Percentiles rank a stretch among this genome's conserved stretches.
Evolutionary conservation across 306 rosid genomes (phyloP).

Genomic region (Vigna angularis): DNA sequence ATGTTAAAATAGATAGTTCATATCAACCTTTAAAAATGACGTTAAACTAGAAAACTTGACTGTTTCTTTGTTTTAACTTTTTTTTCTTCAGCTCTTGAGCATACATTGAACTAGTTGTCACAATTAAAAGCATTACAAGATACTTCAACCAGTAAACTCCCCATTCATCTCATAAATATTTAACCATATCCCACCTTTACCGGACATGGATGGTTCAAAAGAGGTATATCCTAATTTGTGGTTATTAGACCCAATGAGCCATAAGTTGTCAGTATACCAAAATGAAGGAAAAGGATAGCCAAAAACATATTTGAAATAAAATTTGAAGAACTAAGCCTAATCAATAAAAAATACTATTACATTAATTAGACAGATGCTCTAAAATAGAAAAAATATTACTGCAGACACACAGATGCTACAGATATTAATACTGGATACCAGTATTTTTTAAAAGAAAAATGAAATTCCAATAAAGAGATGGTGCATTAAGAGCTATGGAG

Average conservation of each 20-base stretch:
- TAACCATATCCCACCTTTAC: background rate
- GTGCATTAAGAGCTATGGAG: conserved; percentile 1
- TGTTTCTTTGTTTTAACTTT: background rate
- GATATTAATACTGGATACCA: conserved; percentile 18
- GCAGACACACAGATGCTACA: conserved; percentile 10
- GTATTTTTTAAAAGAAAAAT: conserved; percentile 4
- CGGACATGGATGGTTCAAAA: no score
- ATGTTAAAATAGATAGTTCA: conserved; percentile 32
- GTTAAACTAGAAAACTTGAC: conserved; percentile 6
- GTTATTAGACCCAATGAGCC: background rate
- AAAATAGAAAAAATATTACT: background rate
- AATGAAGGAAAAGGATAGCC: conserved; percentile 3
- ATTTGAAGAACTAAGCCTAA: conserved; percentile 10
- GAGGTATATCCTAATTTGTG: background rate
- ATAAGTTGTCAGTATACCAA: conserved; percentile 1
- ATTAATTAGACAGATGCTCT: conserved; percentile 13
- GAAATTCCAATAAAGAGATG: conserved; percentile 14
- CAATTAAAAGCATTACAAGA: conserved; percentile 26
- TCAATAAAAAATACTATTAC: background rate
- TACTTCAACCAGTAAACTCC: conserved; percentile 24
- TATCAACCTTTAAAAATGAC: conserved; percentile 4
- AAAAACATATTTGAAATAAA: background rate
- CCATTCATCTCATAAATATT: background rate
- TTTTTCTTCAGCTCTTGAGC: conserved; percentile 14
- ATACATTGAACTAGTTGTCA: background rate